These are phyloP conservation scores for Hanseniaspora thailandica DNA, from an alignment of 805 yeast genomes.

Conservation along the genomic window DNA sequence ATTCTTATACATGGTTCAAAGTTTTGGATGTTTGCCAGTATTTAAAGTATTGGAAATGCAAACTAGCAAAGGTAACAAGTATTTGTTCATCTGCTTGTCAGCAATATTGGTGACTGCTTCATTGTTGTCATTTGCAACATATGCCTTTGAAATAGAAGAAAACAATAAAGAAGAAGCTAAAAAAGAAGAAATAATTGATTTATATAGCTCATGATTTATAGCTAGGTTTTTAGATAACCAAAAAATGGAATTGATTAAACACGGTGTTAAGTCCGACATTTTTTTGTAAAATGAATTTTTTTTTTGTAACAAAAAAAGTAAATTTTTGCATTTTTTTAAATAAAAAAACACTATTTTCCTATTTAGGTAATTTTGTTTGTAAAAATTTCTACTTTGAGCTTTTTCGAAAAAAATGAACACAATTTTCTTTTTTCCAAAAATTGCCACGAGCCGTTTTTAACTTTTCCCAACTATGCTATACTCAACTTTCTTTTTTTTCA, in stretches of 20 bases:
- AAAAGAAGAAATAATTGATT: neutral
- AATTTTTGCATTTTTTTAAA: too few relatives aligned
- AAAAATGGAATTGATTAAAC: neutral
- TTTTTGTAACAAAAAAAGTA: neutral
- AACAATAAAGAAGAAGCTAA: neutral
- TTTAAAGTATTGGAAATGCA: conserved; percentile 42
- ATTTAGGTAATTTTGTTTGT: too few relatives aligned
- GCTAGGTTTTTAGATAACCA: neutral
- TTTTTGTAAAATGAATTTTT: neutral
- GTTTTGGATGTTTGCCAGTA: conserved; percentile 38
- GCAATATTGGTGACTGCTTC: conserved; percentile 25
- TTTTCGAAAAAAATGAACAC: too few relatives aligned
- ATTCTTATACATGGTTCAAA: conserved; percentile 46
- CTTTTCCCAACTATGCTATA: too few relatives aligned
- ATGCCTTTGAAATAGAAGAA: conserved; percentile 25
- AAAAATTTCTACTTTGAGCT: too few relatives aligned
- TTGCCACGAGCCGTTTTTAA: too few relatives aligned
- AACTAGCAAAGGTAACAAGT: conserved; percentile 29
- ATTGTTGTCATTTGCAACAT: conserved; percentile 29
- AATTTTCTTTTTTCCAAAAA: too few relatives aligned
- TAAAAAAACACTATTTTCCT: too few relatives aligned
- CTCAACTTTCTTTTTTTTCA: too few relatives aligned
- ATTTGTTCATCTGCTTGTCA: conserved; percentile 35
- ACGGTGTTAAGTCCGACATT: neutral
- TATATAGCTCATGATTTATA: too few relatives aligned